A percentile compares a stretch with the other conserved stretches of the same genome.
phyloP scores from a whole-genome alignment of 176 grass and related monocot genomes.

The Bonia amplexicaulis region DNA sequence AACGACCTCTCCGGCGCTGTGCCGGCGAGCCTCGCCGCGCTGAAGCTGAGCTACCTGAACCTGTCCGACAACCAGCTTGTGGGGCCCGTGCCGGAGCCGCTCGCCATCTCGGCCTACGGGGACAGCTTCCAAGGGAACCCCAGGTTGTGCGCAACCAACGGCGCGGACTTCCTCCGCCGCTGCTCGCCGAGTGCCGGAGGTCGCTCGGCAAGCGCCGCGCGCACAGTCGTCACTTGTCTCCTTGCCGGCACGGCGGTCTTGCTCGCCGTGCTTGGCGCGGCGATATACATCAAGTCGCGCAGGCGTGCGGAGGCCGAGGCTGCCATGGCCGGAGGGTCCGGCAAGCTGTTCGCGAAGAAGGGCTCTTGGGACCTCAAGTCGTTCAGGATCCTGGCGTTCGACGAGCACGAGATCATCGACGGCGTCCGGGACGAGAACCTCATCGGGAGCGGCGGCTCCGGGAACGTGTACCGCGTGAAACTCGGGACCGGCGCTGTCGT shows the following conservation, averaged over 20 bases:
- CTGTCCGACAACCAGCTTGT: conserved; percentile 54
- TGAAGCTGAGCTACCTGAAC: conserved; percentile 71
- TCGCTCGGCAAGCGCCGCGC: conserved; percentile 1
- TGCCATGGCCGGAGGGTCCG: background rate
- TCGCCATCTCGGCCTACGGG: conserved; percentile 60
- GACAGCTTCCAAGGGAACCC: conserved; percentile 70
- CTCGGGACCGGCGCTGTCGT: conserved; percentile 49
- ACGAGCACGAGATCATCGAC: conserved; percentile 66
- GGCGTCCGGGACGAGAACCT: conserved; percentile 74
- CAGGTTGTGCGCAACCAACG: conserved; percentile 48
- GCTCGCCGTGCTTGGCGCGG: conserved; percentile 47
- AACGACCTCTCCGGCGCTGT: conserved; percentile 62
- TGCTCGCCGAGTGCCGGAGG: conserved; percentile 13
- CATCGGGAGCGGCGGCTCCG: conserved; percentile 83
- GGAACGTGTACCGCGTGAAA: conserved; percentile 82
- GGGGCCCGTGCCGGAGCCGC: conserved; percentile 45
- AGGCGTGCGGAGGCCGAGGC: conserved; percentile 5
- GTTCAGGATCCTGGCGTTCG: conserved; percentile 65
- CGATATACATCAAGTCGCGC: conserved; percentile 41
- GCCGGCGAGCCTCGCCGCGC: conserved; percentile 45
- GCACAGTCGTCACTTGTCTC: conserved; percentile 48
- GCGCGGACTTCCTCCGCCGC: conserved; percentile 30
- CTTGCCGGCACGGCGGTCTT: conserved; percentile 31
- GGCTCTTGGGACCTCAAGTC: conserved; percentile 76
- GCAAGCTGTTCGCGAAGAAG: conserved; percentile 47